A percentile compares a stretch with the other conserved stretches of the same genome.
These are phyloP conservation scores for Leccinum fuscescens DNA, from an alignment of 1,284 basidiomycete genomes.

Conservation along the genomic window DNA sequence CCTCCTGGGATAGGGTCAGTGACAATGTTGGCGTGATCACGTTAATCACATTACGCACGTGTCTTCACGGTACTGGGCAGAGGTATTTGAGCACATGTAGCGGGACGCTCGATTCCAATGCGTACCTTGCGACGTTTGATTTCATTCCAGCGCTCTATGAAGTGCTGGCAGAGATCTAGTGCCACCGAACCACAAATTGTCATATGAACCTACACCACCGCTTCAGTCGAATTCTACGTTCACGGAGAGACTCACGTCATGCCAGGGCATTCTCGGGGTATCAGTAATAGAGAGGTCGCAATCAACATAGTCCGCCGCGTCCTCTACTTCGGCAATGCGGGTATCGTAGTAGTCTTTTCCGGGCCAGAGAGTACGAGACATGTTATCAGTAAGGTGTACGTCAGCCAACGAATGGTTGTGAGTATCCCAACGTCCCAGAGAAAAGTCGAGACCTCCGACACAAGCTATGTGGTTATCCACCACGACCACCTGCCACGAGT, in stretches of 20 bases:
- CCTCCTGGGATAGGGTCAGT: slow-evolving; percentile 33
- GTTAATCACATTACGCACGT: slow-evolving; percentile 38
- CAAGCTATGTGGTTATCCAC: slow-evolving; percentile 84
- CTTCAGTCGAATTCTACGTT: background rate
- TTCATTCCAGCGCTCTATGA: slow-evolving; percentile 86
- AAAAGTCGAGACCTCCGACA: slow-evolving; percentile 87
- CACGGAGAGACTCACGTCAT: slow-evolving; percentile 58
- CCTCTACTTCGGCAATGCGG: slow-evolving; percentile 76
- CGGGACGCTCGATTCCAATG: background rate
- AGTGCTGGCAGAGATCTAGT: slow-evolving; percentile 89
- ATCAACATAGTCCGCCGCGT: slow-evolving; percentile 77
- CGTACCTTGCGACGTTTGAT: slow-evolving; percentile 73
- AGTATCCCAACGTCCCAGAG: slow-evolving; percentile 95
- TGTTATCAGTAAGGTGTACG: slow-evolving; percentile 78
- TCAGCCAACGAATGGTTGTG: slow-evolving; percentile 85
- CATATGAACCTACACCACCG: slow-evolving; percentile 65
- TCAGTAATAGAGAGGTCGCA: slow-evolving; percentile 74
- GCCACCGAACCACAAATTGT: slow-evolving; percentile 82
- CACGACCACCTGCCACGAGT: slow-evolving; percentile 56
- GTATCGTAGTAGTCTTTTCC: slow-evolving; percentile 95
- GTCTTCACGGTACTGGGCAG: slow-evolving; percentile 49
- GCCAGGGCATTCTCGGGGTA: slow-evolving; percentile 84
- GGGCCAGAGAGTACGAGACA: slow-evolving; percentile 80
- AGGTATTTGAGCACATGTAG: slow-evolving; percentile 9
- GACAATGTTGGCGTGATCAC: background rate